Evolutionary conservation across 108 stramenopile species (phyloP).

Genomic region (Cafeteria roenbergensis): DNA sequence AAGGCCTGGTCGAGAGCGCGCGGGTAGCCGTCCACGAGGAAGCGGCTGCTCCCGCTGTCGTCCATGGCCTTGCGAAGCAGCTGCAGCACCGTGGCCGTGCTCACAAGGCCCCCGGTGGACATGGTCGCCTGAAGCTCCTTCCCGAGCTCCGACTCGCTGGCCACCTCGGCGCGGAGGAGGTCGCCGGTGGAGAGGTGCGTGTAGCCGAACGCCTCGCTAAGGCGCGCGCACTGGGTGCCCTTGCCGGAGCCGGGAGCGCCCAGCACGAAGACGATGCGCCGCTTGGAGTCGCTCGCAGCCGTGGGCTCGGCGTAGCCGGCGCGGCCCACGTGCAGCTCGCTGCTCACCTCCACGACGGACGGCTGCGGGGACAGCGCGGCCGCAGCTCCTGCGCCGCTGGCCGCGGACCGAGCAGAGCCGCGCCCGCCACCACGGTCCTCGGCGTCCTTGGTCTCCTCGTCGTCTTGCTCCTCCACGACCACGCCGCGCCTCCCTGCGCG

Average conservation of each 20-base stretch:
- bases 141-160: constrained; percentile 59
- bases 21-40: constrained; percentile 75
- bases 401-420: neutral
- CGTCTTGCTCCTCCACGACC: neutral
- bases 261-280: constrained; percentile 65
- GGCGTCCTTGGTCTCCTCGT: neutral
- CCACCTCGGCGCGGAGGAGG: constrained; percentile 73
- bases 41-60: constrained; percentile 56
- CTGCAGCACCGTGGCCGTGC: constrained; percentile 57
- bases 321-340: neutral
- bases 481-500: no score
- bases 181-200: constrained; percentile 83
- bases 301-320: neutral
- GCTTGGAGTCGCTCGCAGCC: neutral
- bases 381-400: neutral
- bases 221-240: constrained; percentile 58
- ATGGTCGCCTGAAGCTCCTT: constrained; percentile 66
- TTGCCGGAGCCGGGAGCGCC: constrained; percentile 91
- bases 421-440: neutral
- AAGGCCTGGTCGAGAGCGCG: constrained; percentile 26
- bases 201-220: constrained; percentile 65
- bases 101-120: constrained; percentile 65
- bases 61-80: constrained; percentile 64
- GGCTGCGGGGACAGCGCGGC: neutral
- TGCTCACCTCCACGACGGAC: neutral